phyloP scores from a whole-genome alignment of 2,329 filamentous ascomycete species.

The Calcarisporium arbuscula region DNA sequence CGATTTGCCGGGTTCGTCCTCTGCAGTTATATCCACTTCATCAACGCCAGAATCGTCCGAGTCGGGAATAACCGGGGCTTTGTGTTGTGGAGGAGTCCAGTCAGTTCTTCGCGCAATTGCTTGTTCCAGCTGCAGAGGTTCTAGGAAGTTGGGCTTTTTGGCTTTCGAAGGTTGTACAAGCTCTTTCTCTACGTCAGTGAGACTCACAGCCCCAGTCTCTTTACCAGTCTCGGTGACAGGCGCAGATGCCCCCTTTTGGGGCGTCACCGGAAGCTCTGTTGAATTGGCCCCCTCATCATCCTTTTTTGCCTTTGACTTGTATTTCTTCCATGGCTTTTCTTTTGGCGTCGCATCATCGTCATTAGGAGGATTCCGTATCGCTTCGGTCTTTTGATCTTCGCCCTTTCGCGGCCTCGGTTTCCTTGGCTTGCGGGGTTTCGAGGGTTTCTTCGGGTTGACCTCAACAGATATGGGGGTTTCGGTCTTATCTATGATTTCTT shows the following conservation, averaged over 20 bases:
- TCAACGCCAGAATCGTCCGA: constrained; percentile 15
- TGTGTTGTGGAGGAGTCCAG: constrained; percentile 61
- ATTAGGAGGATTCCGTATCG: constrained; percentile 3
- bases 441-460: constrained; percentile 10
- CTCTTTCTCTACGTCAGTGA: too few relatives aligned
- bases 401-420: constrained; percentile 12
- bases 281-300: neutral
- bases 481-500: constrained; percentile 2
- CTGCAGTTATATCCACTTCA: too few relatives aligned
- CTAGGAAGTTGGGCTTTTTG: too few relatives aligned
- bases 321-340: constrained; percentile 32
- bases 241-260: too few relatives aligned
- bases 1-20: constrained; percentile 17
- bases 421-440: constrained; percentile 12
- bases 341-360: constrained; percentile 11
- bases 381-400: constrained; percentile 7
- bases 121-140: constrained; percentile 32
- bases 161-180: too few relatives aligned
- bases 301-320: constrained; percentile 14
- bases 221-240: constrained; percentile 10
- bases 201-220: too few relatives aligned
- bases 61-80: constrained; percentile 20
- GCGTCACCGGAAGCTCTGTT: too few relatives aligned
- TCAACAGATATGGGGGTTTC: constrained; percentile 17
- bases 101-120: constrained; percentile 51